These are phyloP conservation scores for Aeschynomene evenia DNA, from an alignment of 306 rosid genomes.

Conservation along the genomic window DNA sequence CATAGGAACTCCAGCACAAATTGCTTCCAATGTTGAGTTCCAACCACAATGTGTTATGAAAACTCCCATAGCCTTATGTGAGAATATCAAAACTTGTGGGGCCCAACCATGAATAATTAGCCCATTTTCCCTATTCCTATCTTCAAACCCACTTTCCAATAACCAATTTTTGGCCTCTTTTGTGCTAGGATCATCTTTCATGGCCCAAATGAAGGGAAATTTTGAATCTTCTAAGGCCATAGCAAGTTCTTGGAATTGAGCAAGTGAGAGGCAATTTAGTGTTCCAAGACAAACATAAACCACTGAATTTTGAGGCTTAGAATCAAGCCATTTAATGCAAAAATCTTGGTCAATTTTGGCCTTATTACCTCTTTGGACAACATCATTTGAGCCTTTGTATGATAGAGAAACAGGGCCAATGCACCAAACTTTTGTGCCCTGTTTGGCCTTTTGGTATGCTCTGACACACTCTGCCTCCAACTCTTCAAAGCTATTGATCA, in stretches of 20 bases:
- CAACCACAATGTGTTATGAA: constrained; percentile 64
- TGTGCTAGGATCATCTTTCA: neutral
- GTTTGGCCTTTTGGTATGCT: constrained; percentile 16
- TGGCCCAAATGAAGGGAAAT: constrained; percentile 42
- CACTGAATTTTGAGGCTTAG: constrained; percentile 25
- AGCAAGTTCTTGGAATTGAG: constrained; percentile 51
- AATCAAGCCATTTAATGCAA: constrained; percentile 49
- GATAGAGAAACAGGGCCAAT: constrained; percentile 54
- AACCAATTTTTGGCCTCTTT: constrained; percentile 38
- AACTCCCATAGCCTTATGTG: constrained; percentile 54
- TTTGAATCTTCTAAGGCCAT: constrained; percentile 48
- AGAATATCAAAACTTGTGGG: constrained; percentile 50
- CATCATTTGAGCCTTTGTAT: constrained; percentile 29
- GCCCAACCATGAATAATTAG: constrained; percentile 58
- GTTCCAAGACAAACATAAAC: constrained; percentile 52
- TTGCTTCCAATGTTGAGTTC: constrained; percentile 56
- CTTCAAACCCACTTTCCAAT: constrained; percentile 43
- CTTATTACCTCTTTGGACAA: constrained; percentile 50
- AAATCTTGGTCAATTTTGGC: constrained; percentile 26
- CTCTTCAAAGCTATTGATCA: constrained; percentile 50
- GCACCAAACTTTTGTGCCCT: constrained; percentile 40
- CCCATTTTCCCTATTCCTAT: constrained; percentile 34
- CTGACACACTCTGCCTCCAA: constrained; percentile 38
- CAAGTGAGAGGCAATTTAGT: constrained; percentile 28
- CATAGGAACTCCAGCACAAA: constrained; percentile 56